A percentile compares a stretch with the other conserved stretches of the same genome.
These are phyloP conservation scores for Cercospora zeae-maydis DNA, from an alignment of 2,329 filamentous ascomycete species.

Conservation along the genomic window DNA sequence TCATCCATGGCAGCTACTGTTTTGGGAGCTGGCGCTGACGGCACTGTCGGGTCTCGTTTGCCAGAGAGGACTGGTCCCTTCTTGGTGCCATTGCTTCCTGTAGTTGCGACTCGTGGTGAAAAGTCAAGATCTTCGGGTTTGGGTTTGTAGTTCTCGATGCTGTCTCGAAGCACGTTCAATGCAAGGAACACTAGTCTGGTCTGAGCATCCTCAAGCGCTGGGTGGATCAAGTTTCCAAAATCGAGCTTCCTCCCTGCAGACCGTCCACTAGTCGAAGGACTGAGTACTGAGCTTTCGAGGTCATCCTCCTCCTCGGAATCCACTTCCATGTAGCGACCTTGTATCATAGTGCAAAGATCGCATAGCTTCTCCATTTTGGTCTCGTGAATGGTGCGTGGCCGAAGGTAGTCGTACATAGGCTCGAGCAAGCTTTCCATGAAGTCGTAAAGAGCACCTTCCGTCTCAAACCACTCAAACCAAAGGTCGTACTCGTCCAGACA, in stretches of 20 bases:
- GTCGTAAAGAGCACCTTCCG: slow-evolving; percentile 60
- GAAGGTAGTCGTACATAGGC: slow-evolving; percentile 63
- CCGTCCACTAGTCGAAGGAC: slow-evolving; percentile 22
- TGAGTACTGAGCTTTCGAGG: slow-evolving; percentile 26
- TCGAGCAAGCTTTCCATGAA: slow-evolving; percentile 66
- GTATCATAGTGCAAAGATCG: slow-evolving; percentile 63
- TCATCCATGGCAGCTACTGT: slow-evolving; percentile 53
- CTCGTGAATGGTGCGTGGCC: slow-evolving; percentile 64
- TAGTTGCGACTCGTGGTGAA: slow-evolving; percentile 43
- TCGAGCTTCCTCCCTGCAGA: slow-evolving; percentile 45
- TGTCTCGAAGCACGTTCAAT: slow-evolving; percentile 59
- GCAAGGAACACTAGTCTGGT: slow-evolving; percentile 64
- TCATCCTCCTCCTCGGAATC: slow-evolving; percentile 52
- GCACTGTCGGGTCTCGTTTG: slow-evolving; percentile 37
- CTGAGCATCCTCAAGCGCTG: slow-evolving; percentile 65
- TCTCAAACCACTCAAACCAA: slow-evolving; percentile 65
- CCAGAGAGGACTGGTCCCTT: slow-evolving; percentile 51
- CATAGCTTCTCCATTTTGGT: slow-evolving; percentile 64
- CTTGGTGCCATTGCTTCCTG: slow-evolving; percentile 29
- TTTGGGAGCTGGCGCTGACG: slow-evolving; percentile 45
- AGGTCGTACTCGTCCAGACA: slow-evolving; percentile 66
- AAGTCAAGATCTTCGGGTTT: slow-evolving; percentile 64
- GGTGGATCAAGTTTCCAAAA: slow-evolving; percentile 60
- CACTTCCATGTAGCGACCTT: slow-evolving; percentile 60
- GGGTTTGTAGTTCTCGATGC: slow-evolving; percentile 64